Evolutionary conservation across 2,329 filamentous ascomycete species (phyloP).

Genomic region (Ascochyta rabiei): DNA sequence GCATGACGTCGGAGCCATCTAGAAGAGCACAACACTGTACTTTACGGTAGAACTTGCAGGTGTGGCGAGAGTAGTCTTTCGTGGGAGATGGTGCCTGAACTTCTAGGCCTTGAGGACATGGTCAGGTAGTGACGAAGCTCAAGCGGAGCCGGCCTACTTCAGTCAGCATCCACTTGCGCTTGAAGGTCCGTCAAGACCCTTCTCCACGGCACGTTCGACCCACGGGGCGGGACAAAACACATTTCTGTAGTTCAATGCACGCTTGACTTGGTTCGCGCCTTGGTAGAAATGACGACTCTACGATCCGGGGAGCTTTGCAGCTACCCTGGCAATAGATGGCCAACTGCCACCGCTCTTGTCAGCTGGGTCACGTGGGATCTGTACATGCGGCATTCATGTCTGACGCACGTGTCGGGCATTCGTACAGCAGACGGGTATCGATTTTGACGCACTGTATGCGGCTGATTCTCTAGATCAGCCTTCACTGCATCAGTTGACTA

Average conservation of each 20-base stretch:
- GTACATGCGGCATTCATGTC: background rate
- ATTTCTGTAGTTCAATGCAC: background rate
- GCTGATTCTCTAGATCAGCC: background rate
- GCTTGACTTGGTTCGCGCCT: background rate
- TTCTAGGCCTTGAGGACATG: background rate
- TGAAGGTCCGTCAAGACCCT: background rate
- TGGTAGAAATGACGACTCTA: too few relatives aligned
- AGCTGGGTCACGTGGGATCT: background rate
- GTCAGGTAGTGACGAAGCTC: background rate
- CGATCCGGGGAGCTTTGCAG: too few relatives aligned
- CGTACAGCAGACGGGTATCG: background rate
- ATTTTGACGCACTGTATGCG: background rate
- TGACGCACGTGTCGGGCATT: background rate
- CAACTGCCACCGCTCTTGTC: background rate
- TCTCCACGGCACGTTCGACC: background rate
- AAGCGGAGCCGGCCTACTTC: background rate
- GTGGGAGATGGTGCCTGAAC: background rate
- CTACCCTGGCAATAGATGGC: background rate
- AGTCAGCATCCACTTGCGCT: background rate
- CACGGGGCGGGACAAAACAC: background rate
- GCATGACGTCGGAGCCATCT: constrained; percentile 1
- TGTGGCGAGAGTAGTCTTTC: background rate
- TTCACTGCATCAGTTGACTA: background rate
- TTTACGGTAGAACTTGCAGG: background rate
- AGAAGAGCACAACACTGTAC: background rate